Evolutionary conservation across 2,329 filamentous ascomycete species (phyloP), one percentile per base, ranked within the genome.

Genomic region (Diplocarpon rosae): DNA sequence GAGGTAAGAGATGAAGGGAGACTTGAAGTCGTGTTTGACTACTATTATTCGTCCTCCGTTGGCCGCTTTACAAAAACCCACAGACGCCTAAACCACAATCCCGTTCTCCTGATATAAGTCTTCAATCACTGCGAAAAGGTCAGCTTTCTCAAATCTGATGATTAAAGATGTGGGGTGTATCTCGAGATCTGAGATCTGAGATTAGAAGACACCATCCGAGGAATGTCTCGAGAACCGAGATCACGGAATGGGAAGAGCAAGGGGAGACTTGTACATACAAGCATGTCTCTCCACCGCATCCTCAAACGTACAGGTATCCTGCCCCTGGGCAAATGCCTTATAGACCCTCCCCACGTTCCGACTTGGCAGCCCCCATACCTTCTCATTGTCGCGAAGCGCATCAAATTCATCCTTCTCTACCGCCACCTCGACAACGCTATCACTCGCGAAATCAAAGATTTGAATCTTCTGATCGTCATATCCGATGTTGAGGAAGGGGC

Each of bases 211-310:
- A 24, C 20, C 20, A 24, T 7, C 20, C 3, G 20, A 24, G 7
- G 20, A 24, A 3, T 24, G 20, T 24, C 20, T 24, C 20, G 7
- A 24, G 20, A 24, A 24, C 20, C 20, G 7, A 24, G 20, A 24
- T 24, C 20, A 24, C 3, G 20, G 7, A 24, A 24, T 24, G 3
- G 20, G 20, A 24, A 24, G 7, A 24, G 20, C 20, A 24, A 24
- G 7, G 7, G 20, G 7, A 7, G 20, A 24, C n/a, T n/a, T 24
- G 20, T 24, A 24, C 20, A 7, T 24, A 24, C 3, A 46, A 42
- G 29, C 42, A 53, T 56, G 55, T 16, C 52, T 53, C 37, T 55
- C 50, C n/a, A 57, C 51, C 39, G 55, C 55, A 50, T 55, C 55
- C 45, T 55, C 55, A 43, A 56, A 57, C 15, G 32, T 43, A 49